These are phyloP conservation scores for Knufia petricola DNA, from an alignment of 2,329 filamentous ascomycete genomes.

Conservation along the genomic window DNA sequence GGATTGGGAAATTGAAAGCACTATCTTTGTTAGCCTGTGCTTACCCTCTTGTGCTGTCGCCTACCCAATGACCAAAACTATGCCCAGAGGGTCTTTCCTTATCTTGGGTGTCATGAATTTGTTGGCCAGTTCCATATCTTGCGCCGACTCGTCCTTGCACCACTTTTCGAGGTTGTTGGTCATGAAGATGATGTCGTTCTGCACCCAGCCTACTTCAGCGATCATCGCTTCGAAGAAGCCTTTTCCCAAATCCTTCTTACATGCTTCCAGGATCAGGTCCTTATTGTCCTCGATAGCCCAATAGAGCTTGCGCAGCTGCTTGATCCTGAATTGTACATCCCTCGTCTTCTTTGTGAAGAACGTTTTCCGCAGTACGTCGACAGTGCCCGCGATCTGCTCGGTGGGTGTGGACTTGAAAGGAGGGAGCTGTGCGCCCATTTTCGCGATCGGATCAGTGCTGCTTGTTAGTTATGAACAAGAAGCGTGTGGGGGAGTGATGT, in stretches of 20 bases:
- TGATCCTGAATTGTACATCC: slow-evolving; percentile 67
- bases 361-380: slow-evolving; percentile 53
- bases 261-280: slow-evolving; percentile 62
- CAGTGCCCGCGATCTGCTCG: slow-evolving; percentile 54
- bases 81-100: slow-evolving; percentile 77
- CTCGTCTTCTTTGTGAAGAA: slow-evolving; percentile 76
- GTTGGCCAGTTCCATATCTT: slow-evolving; percentile 60
- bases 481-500: background rate
- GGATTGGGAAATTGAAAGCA: slow-evolving; percentile 87
- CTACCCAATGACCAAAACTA: slow-evolving; percentile 72
- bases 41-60: slow-evolving; percentile 15
- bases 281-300: slow-evolving; percentile 80
- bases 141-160: slow-evolving; percentile 68
- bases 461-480: background rate
- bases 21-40: slow-evolving; percentile 28
- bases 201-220: slow-evolving; percentile 66
- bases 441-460: background rate
- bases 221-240: slow-evolving; percentile 62
- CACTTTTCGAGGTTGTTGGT: slow-evolving; percentile 71
- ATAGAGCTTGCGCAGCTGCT: slow-evolving; percentile 87
- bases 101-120: slow-evolving; percentile 63
- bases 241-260: slow-evolving; percentile 70
- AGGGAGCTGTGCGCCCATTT: slow-evolving; percentile 31
- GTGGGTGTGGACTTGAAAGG: slow-evolving; percentile 53
- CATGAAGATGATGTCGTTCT: slow-evolving; percentile 72